These are phyloP conservation scores for Fusarium graminum DNA, from an alignment of 2,329 filamentous ascomycete species.

Conservation along the genomic window DNA sequence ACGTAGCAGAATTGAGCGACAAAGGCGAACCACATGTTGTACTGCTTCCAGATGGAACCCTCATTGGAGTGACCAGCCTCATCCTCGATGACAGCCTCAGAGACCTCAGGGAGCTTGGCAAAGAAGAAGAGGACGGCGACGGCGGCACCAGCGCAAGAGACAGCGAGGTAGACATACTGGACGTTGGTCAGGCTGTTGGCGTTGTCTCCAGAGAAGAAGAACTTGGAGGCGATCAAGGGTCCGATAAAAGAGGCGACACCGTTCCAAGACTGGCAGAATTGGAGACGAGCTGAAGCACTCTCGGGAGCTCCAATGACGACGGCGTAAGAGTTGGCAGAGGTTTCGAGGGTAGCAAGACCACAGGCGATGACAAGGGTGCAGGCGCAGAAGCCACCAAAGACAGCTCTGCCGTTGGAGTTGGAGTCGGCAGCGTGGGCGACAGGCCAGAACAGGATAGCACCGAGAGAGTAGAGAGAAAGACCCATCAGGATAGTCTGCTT, in stretches of 20 bases:
- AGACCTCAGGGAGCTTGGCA: constrained; percentile 78
- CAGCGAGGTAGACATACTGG: constrained; percentile 81
- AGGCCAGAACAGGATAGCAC: constrained; percentile 67
- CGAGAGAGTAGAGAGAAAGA: constrained; percentile 73
- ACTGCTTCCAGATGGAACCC: constrained; percentile 77
- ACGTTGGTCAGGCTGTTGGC: constrained; percentile 72
- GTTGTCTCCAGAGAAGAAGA: constrained; percentile 75
- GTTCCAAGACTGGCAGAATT: constrained; percentile 82
- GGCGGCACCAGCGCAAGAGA: constrained; percentile 75
- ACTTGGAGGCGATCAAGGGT: constrained; percentile 78
- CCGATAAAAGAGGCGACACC: constrained; percentile 79
- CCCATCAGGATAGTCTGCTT: constrained; percentile 76
- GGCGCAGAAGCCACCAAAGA: constrained; percentile 80
- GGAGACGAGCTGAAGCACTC: constrained; percentile 21
- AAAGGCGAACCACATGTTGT: constrained; percentile 80
- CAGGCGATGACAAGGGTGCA: constrained; percentile 80
- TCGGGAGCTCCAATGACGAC: constrained; percentile 65
- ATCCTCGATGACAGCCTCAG: constrained; percentile 56
- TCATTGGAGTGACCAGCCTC: constrained; percentile 67
- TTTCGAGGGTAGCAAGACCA: constrained; percentile 80
- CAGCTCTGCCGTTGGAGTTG: constrained; percentile 39
- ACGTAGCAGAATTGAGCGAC: constrained; percentile 84
- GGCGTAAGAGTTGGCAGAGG: constrained; percentile 76
- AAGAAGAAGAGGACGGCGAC: constrained; percentile 75
- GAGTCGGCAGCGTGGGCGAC: constrained; percentile 63